Evolutionary conservation across 441 rosid species (phyloP), one percentile per base, ranked within the genome.

Genomic region (Croton laevigatus): DNA sequence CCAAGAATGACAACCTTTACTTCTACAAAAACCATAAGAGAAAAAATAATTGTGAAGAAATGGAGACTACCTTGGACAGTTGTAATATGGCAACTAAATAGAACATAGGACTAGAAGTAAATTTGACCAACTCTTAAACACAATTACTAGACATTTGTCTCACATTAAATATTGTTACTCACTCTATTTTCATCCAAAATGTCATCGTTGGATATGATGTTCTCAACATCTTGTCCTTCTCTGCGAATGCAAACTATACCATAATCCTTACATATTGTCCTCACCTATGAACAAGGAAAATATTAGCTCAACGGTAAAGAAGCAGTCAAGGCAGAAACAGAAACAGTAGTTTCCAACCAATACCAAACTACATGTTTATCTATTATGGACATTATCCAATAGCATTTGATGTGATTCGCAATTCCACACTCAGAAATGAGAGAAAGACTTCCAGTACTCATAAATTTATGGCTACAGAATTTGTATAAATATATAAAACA

Each of bases 201-300:
- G 62, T 64, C 78, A 72, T 89, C 84, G 12, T 73, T 69, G 6
- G 71, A 65, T 60, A 92, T 82, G 57, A 85, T 82, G 71, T 78
- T 85, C 40, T 88, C 87, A 75, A 87, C 76, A 69, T 87, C 89
- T 76, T 86, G 92, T 42, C 87, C 94, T 80, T 89, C 97, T 81
- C 98, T 81, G 42, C 87, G 87, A 52, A 94, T 92, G 86, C 97
- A 90, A 54, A 85, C 91, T 76, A 88, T 80, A 20, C 99, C 99
- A 72, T 82, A 89, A 54, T 92, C 92, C 67, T 76, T 68, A 79
- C 91, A 94, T 59, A 94, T 89, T 45, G 73, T 54, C 68, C 76
- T 85, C 36, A 89, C 88, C 97, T 91, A 75, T 60, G 75, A 74
- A 3, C 23, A 61, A 36, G 16, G 14, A 13, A 38, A 44, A 65